Evolutionary conservation across 1,284 basidiomycete genomes (phyloP).

Genomic region (Ustilago xerochloae): DNA sequence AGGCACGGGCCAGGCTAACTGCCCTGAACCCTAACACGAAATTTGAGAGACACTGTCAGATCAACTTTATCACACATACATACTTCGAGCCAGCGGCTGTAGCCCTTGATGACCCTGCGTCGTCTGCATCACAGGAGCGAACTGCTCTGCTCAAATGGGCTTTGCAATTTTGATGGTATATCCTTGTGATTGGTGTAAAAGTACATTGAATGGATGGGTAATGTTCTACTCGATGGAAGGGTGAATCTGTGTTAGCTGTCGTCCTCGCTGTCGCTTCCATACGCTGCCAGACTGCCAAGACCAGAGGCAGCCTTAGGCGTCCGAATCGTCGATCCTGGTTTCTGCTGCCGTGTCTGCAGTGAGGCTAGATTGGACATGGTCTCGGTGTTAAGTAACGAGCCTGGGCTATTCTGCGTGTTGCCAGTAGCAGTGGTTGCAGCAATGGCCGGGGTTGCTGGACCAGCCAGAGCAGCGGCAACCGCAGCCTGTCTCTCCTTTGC

Average conservation of each 20-base stretch:
- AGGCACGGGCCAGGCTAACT: not conserved
- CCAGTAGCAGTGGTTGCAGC: not conserved
- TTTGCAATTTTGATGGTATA: too few relatives aligned
- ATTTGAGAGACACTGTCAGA: not conserved
- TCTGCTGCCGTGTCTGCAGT: constrained; percentile 11
- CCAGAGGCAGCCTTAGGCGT: constrained; percentile 25
- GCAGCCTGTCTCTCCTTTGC: constrained; percentile 38
- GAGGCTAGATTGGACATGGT: constrained; percentile 50
- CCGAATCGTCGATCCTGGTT: not conserved
- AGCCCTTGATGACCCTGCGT: too few relatives aligned
- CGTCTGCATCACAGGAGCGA: too few relatives aligned
- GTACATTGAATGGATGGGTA: not conserved
- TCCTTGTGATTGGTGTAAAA: not conserved
- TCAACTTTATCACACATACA: not conserved
- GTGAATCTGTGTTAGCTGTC: constrained; percentile 15
- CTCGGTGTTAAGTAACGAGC: constrained; percentile 42
- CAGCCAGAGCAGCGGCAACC: constrained; percentile 9
- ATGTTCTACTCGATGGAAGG: too few relatives aligned
- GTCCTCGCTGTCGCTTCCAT: constrained; percentile 63
- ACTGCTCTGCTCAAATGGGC: too few relatives aligned
- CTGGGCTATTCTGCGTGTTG: not conserved
- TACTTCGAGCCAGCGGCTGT: too few relatives aligned
- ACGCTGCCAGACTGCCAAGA: constrained; percentile 57
- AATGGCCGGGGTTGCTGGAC: not conserved
- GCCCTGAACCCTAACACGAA: not conserved